These are phyloP conservation scores for Thermomucor indicae-seudaticae DNA, from an alignment of 371 early-diverging fungal species.

Conservation along the genomic window DNA sequence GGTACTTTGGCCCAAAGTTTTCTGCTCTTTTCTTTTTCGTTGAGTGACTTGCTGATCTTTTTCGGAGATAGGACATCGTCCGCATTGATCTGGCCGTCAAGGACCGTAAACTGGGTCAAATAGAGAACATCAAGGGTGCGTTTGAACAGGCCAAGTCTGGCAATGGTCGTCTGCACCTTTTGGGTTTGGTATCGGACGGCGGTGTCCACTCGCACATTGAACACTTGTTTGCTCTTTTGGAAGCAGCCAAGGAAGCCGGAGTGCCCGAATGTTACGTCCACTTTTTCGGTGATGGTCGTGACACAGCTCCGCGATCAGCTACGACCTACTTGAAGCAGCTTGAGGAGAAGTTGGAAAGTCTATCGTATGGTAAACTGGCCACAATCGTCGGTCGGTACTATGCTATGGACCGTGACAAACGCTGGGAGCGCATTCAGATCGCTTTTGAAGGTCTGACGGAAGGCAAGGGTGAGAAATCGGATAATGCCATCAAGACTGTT, in stretches of 20 bases:
- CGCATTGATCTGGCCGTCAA: conserved; percentile 91
- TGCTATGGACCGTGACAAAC: conserved; percentile 99
- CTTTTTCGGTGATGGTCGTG: conserved; percentile 99
- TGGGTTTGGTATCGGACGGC: conserved; percentile 99
- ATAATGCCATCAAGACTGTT: conserved; percentile 69
- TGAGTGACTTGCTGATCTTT: not conserved
- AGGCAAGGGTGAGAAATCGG: conserved; percentile 77
- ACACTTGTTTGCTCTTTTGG: conserved; percentile 85
- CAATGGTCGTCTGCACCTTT: conserved; percentile 91
- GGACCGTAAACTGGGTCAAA: conserved; percentile 68
- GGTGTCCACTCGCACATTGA: conserved; percentile 99
- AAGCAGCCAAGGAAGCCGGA: conserved; percentile 78
- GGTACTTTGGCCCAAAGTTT: conserved; percentile 40
- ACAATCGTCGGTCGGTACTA: conserved; percentile 98
- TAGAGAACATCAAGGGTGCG: conserved; percentile 74
- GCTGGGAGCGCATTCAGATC: conserved; percentile 96
- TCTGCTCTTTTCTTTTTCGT: not conserved
- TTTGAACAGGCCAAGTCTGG: conserved; percentile 83
- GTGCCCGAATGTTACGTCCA: conserved; percentile 93
- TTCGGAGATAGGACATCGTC: conserved; percentile 80
- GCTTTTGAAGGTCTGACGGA: conserved; percentile 89
- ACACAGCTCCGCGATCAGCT: conserved; percentile 92
- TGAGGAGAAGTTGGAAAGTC: conserved; percentile 55
- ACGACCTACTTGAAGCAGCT: conserved; percentile 71
- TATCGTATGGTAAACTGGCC: conserved; percentile 85